These are phyloP conservation scores for Pichia nakasei DNA, from an alignment of 805 yeast species.

Conservation along the genomic window DNA sequence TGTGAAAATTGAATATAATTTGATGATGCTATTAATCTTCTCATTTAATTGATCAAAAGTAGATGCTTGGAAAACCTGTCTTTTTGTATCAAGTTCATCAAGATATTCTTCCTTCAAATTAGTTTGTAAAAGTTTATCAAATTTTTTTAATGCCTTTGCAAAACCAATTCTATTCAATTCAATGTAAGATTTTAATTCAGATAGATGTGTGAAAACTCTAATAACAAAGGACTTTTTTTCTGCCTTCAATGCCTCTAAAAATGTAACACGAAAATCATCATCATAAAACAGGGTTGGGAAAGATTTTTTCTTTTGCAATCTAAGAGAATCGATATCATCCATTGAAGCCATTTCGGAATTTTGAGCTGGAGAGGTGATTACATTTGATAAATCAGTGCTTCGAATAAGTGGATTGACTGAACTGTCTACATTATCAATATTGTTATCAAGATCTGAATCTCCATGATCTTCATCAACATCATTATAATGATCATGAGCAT, in stretches of 20 bases:
- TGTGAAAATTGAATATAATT: conserved; percentile 32
- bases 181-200: conserved; percentile 75
- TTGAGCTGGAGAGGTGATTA: not conserved
- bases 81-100: conserved; percentile 32
- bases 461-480: not conserved
- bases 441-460: not conserved
- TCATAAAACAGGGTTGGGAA: conserved; percentile 28
- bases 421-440: not conserved
- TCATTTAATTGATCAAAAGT: conserved; percentile 42
- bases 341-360: not conserved
- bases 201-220: conserved; percentile 60
- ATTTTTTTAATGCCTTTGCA: conserved; percentile 82
- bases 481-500: not conserved
- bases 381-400: not conserved
- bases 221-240: conserved; percentile 60
- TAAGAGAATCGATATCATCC: conserved; percentile 13
- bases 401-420: not conserved
- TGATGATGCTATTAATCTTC: conserved; percentile 37
- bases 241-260: conserved; percentile 44
- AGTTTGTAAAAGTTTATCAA: conserved; percentile 72
- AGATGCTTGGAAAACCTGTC: conserved; percentile 46
- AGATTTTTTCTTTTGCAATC: conserved; percentile 19
- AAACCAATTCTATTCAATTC: conserved; percentile 87
- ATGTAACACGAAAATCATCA: conserved; percentile 29
- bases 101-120: conserved; percentile 53